Evolutionary conservation across 2,329 filamentous ascomycete genomes (phyloP), one percentile per base, ranked within the genome.

Genomic region (Fusarium algeriense): DNA sequence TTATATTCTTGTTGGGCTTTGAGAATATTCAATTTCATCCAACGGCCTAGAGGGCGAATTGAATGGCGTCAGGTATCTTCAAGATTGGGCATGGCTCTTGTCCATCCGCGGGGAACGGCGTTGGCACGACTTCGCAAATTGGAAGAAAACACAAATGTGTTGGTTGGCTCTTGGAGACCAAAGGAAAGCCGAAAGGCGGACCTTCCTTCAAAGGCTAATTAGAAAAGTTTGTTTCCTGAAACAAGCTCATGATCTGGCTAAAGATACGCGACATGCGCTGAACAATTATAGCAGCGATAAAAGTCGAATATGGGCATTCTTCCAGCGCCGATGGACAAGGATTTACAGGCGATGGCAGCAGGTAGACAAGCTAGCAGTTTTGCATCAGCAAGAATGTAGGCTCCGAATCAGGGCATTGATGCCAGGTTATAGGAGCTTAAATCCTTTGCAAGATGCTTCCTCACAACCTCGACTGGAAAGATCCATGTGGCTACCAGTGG

Each of bases 321-420:
- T 40, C 2, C 7, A 13, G 3, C 26, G 15, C 8, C 17, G 19
- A 14, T 28, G 34, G 52, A 20, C 3, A 2, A 40, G 3, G 0
- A 3, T 0, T 0, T 28, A n/a, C 13, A 20, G 15, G 9, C 4
- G 0, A 8, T 60, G 58, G 58, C 7, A 2, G 9, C 2, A 28
- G 12, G 8, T 12, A 14, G 58, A 60, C 0, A 0, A 26, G 6
- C 0, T 1, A 11, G 1, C 38, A 1, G 9, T 5, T 4, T 26
- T 6, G 3, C 0, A 12, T 2, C 26, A 45, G 4, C 2, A 12
- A 17, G 2, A n/a, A 28, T 0, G 5, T n/a, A n/a, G n/a, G n/a
- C n/a, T n/a, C n/a, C n/a, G n/a, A n/a, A n/a, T n/a, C 3, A 19
- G 17, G 3, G 8, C 6, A 0, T 3, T 6, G 5, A 9, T 59